A percentile compares a stretch with the other conserved stretches of the same genome.
These are phyloP conservation scores for Amanita molliuscula DNA, from an alignment of 768 basidiomycete genomes.

Conservation along the genomic window DNA sequence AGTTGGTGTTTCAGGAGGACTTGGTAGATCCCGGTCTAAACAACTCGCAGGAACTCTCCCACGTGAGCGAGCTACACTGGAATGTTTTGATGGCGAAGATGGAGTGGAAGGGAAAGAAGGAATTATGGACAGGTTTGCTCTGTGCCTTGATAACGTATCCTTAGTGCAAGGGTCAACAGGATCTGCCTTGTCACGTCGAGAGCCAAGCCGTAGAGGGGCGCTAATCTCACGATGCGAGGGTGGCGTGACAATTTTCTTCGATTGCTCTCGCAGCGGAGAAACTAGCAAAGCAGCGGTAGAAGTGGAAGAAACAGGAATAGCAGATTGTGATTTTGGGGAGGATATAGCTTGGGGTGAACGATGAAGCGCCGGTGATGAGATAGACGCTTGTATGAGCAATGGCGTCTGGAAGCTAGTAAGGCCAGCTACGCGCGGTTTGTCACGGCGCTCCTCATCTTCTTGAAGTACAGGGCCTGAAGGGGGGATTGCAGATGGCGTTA, in stretches of 20 bases:
- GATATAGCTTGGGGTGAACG: constrained; percentile 47
- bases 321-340: constrained; percentile 41
- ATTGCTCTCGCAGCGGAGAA: constrained; percentile 37
- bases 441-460: constrained; percentile 15
- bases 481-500: constrained; percentile 28
- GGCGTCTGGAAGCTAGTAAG: constrained; percentile 53
- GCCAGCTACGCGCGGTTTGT: constrained; percentile 38
- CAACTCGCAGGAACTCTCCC: constrained; percentile 27
- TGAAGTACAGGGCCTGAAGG: constrained; percentile 18
- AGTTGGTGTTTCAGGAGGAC: constrained; percentile 38
- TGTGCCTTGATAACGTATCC: constrained; percentile 13
- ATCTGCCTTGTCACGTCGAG: constrained; percentile 9
- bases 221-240: constrained; percentile 14
- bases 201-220: constrained; percentile 6
- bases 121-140: constrained; percentile 19
- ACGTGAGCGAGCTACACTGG: constrained; percentile 16
- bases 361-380: constrained; percentile 68
- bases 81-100: constrained; percentile 14
- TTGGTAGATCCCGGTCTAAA: constrained; percentile 23
- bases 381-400: constrained; percentile 57
- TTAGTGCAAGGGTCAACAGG: background rate
- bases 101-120: constrained; percentile 12
- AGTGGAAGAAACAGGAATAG: constrained; percentile 36
- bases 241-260: constrained; percentile 30
- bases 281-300: constrained; percentile 32